Conservation (phyloP, 805 yeast genomes). For the Myxozyma melibiosi region DNA sequence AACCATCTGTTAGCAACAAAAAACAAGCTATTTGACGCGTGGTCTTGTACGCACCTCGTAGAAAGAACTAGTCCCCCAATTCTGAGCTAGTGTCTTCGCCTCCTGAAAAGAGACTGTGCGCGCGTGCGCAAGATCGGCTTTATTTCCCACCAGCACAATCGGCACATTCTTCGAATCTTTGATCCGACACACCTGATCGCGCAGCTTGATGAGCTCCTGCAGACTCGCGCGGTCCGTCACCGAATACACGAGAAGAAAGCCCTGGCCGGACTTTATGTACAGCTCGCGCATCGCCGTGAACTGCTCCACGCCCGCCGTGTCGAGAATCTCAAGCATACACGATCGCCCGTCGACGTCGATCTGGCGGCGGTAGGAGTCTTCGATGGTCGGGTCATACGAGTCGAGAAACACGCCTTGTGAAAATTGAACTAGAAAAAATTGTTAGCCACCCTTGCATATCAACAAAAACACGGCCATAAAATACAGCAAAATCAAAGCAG, state of each 20-base stretch:
- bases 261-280: conserved; percentile 68
- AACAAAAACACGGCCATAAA: too few species aligned
- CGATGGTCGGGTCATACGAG: conserved; percentile 90
- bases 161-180: conserved; percentile 74
- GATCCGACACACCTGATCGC: conserved; percentile 83
- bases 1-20: background rate
- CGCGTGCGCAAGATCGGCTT: conserved; percentile 60
- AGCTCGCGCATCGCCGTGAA: conserved; percentile 93
- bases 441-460: background rate
- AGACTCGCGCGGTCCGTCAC: conserved; percentile 77
- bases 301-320: conserved; percentile 94
- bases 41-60: conserved; percentile 20
- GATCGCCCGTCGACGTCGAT: conserved; percentile 86
- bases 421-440: conserved; percentile 21
- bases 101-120: conserved; percentile 29
- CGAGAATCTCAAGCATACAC: conserved; percentile 84
- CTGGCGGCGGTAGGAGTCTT: conserved; percentile 90
- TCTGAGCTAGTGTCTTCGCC: conserved; percentile 20
- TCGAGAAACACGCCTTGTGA: conserved; percentile 30
- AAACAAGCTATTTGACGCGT: background rate
- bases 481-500: background rate
- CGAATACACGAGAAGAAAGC: conserved; percentile 83
- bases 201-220: conserved; percentile 73
- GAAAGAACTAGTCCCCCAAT: conserved; percentile 28
- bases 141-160: conserved; percentile 89